Conservation (phyloP, 345 rosid genomes). For the Carallia brachiata region DNA sequence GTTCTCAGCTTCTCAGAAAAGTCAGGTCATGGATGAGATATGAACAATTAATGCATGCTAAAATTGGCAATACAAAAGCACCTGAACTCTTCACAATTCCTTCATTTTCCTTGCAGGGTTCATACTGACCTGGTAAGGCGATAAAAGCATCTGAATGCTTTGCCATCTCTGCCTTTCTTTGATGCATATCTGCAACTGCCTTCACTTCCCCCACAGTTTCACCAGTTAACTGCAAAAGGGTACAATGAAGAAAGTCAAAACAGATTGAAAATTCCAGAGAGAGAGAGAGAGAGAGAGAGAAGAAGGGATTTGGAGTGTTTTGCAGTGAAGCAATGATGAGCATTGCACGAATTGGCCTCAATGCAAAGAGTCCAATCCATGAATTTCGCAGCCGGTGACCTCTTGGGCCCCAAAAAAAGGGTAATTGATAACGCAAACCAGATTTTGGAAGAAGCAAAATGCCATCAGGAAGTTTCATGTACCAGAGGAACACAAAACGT, state of each 20-base stretch:
- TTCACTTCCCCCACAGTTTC: slow-evolving; percentile 99
- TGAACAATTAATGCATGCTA: slow-evolving; percentile 10
- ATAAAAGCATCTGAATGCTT: slow-evolving; percentile 99
- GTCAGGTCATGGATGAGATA: slow-evolving; percentile 16
- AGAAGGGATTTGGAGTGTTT: slow-evolving; percentile 28
- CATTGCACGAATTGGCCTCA: slow-evolving; percentile 24
- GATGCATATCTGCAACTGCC: slow-evolving; percentile 99
- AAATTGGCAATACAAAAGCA: slow-evolving; percentile 19
- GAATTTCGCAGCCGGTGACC: slow-evolving; percentile 9
- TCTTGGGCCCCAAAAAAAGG: neutral
- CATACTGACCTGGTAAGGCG: slow-evolving; percentile 93
- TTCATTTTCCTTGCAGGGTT: slow-evolving; percentile 20
- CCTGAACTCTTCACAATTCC: slow-evolving; percentile 19
- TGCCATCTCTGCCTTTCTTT: slow-evolving; percentile 99
- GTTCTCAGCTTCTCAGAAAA: too few relatives aligned
- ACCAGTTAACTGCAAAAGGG: slow-evolving; percentile 81
- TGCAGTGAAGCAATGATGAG: slow-evolving; percentile 59
- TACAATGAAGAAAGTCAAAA: neutral
- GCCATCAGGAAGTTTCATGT: slow-evolving; percentile 7
- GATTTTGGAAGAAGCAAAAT: slow-evolving; percentile 13
- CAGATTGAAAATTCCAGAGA: neutral
- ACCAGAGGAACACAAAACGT: slow-evolving; percentile 9
- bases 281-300: slow-evolving; percentile 3
- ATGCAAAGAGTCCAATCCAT: slow-evolving; percentile 41
- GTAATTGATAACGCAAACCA: slow-evolving; percentile 1